These are phyloP conservation scores for Phlyctochytrium arcticum DNA, from an alignment of 192 early-diverging fungal genomes.

Conservation along the genomic window DNA sequence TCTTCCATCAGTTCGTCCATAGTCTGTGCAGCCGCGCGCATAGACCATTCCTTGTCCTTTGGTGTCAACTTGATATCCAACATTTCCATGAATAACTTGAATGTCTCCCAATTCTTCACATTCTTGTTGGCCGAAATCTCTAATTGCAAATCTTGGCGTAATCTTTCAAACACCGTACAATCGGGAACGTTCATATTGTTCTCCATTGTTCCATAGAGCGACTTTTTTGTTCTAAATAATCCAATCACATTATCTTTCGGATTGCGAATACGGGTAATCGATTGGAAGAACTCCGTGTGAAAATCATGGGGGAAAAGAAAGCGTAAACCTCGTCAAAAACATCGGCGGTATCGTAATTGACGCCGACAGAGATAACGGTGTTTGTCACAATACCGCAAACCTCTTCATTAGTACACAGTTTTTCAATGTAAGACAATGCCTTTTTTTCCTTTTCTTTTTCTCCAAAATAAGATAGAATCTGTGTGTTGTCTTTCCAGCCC, in stretches of 20 bases:
- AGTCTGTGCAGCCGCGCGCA: background rate
- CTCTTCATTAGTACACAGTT: background rate
- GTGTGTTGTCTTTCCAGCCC: background rate
- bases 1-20: background rate
- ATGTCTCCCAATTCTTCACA: background rate
- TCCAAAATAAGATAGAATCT: conserved; percentile 15
- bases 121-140: conserved; percentile 1
- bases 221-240: background rate
- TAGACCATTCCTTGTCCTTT: background rate
- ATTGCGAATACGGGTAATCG: conserved; percentile 14
- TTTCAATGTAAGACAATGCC: background rate
- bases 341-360: conserved; percentile 7
- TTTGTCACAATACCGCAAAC: conserved; percentile 8
- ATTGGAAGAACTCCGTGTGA: conserved; percentile 15
- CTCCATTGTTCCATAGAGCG: background rate
- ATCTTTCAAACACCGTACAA: conserved; percentile 1
- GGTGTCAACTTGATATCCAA: background rate
- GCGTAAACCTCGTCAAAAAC: conserved; percentile 9
- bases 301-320: background rate
- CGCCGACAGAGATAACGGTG: conserved; percentile 15
- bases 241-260: background rate
- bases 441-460: conserved; percentile 17
- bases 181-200: background rate
- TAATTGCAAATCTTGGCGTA: conserved; percentile 12
- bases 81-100: background rate